Evolutionary conservation across 805 yeast genomes (phyloP).

Genomic region (Saturnispora ahearnii): DNA sequence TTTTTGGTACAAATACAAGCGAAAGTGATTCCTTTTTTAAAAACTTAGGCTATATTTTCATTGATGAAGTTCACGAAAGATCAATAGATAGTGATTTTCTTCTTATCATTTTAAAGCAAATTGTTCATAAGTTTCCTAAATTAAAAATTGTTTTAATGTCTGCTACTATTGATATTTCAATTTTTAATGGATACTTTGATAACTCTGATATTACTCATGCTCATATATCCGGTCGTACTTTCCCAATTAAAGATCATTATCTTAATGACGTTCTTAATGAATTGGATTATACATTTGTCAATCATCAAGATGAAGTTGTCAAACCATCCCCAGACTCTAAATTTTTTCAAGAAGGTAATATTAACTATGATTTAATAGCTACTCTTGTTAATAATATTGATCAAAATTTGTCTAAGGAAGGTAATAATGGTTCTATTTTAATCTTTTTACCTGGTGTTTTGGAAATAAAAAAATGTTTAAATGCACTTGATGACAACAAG

Average conservation of each 20-base stretch:
- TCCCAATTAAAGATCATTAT: slow-evolving; percentile 74
- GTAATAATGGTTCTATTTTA: slow-evolving; percentile 62
- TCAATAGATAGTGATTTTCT: slow-evolving; percentile 85
- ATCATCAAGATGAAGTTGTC: slow-evolving; percentile 21
- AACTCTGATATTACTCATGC: slow-evolving; percentile 39
- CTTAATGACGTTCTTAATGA: slow-evolving; percentile 55
- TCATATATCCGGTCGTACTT: slow-evolving; percentile 89
- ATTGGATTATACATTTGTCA: slow-evolving; percentile 46
- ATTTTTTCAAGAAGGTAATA: slow-evolving; percentile 55
- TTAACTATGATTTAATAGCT: slow-evolving; percentile 67
- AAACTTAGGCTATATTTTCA: slow-evolving; percentile 58
- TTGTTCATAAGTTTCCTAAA: slow-evolving; percentile 41
- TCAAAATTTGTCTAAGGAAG: slow-evolving; percentile 31
- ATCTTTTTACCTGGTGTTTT: slow-evolving; percentile 86
- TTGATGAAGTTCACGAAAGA: slow-evolving; percentile 96
- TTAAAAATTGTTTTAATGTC: slow-evolving; percentile 79
- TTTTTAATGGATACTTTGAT: slow-evolving; percentile 60
- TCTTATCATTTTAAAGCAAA: slow-evolving; percentile 61
- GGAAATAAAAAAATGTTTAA: slow-evolving; percentile 65
- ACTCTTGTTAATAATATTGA: slow-evolving; percentile 48
- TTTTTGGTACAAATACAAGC: slow-evolving; percentile 23
- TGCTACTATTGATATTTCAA: slow-evolving; percentile 75
- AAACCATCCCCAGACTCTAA: slow-evolving; percentile 56
- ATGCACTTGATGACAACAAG: slow-evolving; percentile 22
- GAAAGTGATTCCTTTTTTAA: slow-evolving; percentile 35